phyloP scores from a whole-genome alignment of 2,329 filamentous ascomycete genomes.

The Colletotrichum plurivorum region DNA sequence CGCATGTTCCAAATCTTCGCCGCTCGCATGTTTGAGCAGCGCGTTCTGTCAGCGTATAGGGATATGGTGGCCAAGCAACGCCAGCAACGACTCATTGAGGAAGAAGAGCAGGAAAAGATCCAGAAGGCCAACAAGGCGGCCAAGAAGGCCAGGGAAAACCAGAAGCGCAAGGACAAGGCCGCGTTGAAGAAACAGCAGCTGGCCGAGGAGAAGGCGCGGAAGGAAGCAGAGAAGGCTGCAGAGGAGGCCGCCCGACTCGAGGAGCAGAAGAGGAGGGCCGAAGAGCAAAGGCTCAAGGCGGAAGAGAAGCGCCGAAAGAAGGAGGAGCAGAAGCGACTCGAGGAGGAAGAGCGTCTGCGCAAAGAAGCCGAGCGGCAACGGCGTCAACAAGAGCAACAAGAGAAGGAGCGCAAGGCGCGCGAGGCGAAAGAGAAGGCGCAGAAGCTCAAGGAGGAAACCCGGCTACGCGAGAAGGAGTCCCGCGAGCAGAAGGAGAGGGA shows the following conservation, averaged over 20 bases:
- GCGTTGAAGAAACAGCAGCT: slow-evolving; percentile 88
- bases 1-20: slow-evolving; percentile 99
- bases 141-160: slow-evolving; percentile 93
- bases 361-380: slow-evolving; percentile 90
- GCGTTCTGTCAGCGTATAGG: slow-evolving; percentile 95
- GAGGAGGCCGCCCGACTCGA: slow-evolving; percentile 85
- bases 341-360: slow-evolving; percentile 87
- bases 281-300: slow-evolving; percentile 84
- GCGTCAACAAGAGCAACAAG: slow-evolving; percentile 85
- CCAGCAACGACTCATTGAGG: slow-evolving; percentile 90
- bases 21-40: slow-evolving; percentile 98
- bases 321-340: slow-evolving; percentile 90
- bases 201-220: slow-evolving; percentile 91
- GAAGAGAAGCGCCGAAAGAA: slow-evolving; percentile 94
- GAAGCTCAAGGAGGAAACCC: slow-evolving; percentile 86
- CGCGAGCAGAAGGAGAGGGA: slow-evolving; percentile 78
- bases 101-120: slow-evolving; percentile 87
- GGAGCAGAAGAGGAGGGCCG: slow-evolving; percentile 82
- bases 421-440: slow-evolving; percentile 77
- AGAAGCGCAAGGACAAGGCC: slow-evolving; percentile 96
- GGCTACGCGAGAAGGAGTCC: slow-evolving; percentile 83
- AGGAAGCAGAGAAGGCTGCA: slow-evolving; percentile 89
- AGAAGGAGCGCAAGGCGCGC: slow-evolving; percentile 85
- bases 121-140: slow-evolving; percentile 85
- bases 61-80: slow-evolving; percentile 96